Conservation (phyloP, 768 basidiomycete genomes). For the Tricholoma terreum region DNA sequence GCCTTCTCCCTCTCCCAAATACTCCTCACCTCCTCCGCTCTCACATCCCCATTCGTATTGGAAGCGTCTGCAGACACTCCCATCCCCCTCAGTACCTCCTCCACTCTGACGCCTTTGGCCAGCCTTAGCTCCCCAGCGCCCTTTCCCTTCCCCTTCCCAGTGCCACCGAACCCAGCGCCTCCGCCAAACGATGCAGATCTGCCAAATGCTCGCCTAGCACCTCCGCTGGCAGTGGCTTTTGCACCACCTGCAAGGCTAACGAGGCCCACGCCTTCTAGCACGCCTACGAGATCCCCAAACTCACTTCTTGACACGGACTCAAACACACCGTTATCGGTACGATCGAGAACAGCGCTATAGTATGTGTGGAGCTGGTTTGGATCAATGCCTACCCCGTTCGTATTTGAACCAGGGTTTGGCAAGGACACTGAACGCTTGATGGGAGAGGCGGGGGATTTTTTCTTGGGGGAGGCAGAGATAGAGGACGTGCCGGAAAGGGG, state of each 20-base stretch:
- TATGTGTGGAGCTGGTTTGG: conserved; percentile 60
- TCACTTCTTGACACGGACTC: conserved; percentile 70
- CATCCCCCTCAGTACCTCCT: conserved; percentile 70
- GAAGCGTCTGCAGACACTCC: conserved; percentile 40
- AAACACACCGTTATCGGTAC: conserved; percentile 53
- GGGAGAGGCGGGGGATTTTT: conserved; percentile 38
- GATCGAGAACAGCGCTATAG: conserved; percentile 57
- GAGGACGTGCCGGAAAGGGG: conserved; percentile 39
- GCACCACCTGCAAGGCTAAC: conserved; percentile 19
- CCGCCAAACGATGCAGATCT: conserved; percentile 58
- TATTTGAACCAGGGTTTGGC: conserved; percentile 22
- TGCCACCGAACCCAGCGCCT: conserved; percentile 32
- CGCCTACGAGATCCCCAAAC: conserved; percentile 65
- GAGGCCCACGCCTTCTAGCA: conserved; percentile 72
- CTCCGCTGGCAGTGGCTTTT: conserved; percentile 4
- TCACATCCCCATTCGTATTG: conserved; percentile 32
- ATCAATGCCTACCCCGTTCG: conserved; percentile 45
- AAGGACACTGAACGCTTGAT: conserved; percentile 50
- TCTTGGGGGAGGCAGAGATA: conserved; percentile 27
- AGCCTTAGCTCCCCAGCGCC: conserved; percentile 47
- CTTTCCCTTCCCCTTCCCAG: conserved; percentile 39
- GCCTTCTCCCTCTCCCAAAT: conserved; percentile 54
- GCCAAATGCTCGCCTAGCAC: conserved; percentile 49
- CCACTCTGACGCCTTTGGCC: conserved; percentile 58
- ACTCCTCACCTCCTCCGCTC: conserved; percentile 48